A percentile compares a stretch with the other conserved stretches of the same genome.
These are phyloP conservation scores for Xylaria sp. DNA, from an alignment of 2,329 filamentous ascomycete genomes.

Conservation along the genomic window DNA sequence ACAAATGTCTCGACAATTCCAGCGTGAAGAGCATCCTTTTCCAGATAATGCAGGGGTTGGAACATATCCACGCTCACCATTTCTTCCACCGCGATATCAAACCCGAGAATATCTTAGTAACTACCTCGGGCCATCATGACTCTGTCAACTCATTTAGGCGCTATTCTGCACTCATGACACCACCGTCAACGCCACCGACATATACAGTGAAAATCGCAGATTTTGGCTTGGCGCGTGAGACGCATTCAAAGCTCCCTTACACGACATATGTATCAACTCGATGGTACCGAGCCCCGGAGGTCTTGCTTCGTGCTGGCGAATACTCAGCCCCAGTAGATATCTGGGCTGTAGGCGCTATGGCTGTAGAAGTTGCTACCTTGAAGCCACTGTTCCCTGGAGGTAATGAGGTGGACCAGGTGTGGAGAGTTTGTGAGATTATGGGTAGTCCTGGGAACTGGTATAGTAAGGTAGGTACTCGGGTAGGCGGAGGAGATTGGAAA, in stretches of 20 bases:
- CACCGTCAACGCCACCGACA: conserved; percentile 88
- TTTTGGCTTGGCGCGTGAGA: conserved; percentile 96
- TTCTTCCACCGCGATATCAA: conserved; percentile 99
- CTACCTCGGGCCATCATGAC: conserved; percentile 85
- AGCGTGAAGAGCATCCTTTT: conserved; percentile 98
- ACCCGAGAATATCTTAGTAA: conserved; percentile 97
- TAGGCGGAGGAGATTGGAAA: conserved; percentile 97
- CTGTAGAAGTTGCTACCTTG: conserved; percentile 93
- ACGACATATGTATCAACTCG: conserved; percentile 98
- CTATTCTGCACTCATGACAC: conserved; percentile 92
- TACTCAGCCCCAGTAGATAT: conserved; percentile 98
- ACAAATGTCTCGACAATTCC: conserved; percentile 86
- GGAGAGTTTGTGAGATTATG: conserved; percentile 99
- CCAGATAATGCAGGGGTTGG: conserved; percentile 93
- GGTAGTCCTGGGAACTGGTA: conserved; percentile 98
- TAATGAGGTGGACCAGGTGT: conserved; percentile 98
- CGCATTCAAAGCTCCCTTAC: conserved; percentile 93
- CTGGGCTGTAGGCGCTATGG: conserved; percentile 98
- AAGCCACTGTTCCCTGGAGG: conserved; percentile 97
- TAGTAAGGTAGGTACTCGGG: conserved; percentile 82
- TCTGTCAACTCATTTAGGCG: conserved; percentile 84
- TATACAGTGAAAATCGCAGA: conserved; percentile 99
- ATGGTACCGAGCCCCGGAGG: conserved; percentile 97
- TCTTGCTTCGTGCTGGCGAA: conserved; percentile 89
- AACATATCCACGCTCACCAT: conserved; percentile 95